Base-by-base conservation (phyloP, 352 stramenopile species). In the Phytopythium ostracodes region DNA sequence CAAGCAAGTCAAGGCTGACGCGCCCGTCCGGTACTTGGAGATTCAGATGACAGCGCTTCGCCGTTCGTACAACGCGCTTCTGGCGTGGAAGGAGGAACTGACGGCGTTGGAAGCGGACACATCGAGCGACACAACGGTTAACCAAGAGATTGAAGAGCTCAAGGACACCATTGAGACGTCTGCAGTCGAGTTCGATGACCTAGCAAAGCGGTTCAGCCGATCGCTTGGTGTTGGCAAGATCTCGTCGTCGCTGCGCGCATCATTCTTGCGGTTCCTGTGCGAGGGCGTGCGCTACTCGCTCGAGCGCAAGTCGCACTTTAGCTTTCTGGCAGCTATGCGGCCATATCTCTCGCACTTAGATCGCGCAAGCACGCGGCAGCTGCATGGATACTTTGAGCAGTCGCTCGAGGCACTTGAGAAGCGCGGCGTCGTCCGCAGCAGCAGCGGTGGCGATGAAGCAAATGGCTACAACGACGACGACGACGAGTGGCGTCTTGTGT, bases 21-120 rank as follows among this genome's bases (percentile, higher is more conserved):
- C 84, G 10, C 84, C 84, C 0, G 78, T 94, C 46, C 82, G 87
- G 25, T 94, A 91, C 55, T 67, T 96, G 25, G 87, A 96, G 67
- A 82, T 94, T n/a, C 87, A 96, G 65, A 96, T 96, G 86, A 88
- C 78, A 29, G 75, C 84, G 17, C 72, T 96, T 50, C 82, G 84
- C 4, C 79, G 90, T 62, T 59, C 89, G 14, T 96, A 81, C 59
- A 79, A 62, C 55, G 73, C 72, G 12, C 77, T 94, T 62, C 56
- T 94, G 11, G 59, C 67, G 6, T 76, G 87, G 65, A 87, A 87
- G 53, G 80, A 90, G 57, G 81, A 92, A 20, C 54, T 88, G 24
- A 24, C 59, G 50, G 57, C 35, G 27, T 14, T 77, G 54, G 25
- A 55, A 44, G 64, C 62, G 4, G 62, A 42, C 29, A 59, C 31